A percentile compares a stretch with the other conserved stretches of the same genome.
These are phyloP conservation scores for Tubosaeta sp. DNA, from an alignment of 768 basidiomycete genomes.

Conservation along the genomic window DNA sequence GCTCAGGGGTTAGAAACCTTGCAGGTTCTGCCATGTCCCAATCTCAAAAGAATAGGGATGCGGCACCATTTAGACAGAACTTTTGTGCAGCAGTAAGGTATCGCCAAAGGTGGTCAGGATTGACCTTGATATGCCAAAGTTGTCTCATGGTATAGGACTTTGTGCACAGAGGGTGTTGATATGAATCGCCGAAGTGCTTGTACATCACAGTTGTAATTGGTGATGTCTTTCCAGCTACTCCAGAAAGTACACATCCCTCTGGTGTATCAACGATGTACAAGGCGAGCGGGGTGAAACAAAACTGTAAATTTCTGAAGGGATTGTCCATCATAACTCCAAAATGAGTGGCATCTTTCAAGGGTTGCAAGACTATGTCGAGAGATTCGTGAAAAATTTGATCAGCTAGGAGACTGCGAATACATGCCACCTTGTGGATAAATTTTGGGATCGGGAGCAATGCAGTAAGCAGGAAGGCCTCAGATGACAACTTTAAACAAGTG, in stretches of 20 bases:
- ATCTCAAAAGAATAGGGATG: too few species aligned
- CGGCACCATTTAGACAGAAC: too few species aligned
- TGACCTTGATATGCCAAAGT: too few species aligned
- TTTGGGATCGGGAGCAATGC: slow-evolving; percentile 6
- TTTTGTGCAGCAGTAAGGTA: too few species aligned
- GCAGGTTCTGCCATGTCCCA: too few species aligned
- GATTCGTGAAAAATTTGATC: not conserved
- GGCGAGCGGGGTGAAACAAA: not conserved
- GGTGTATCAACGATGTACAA: not conserved
- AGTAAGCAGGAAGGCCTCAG: slow-evolving; percentile 8
- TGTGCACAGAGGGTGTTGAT: too few species aligned
- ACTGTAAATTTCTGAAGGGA: not conserved
- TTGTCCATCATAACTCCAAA: not conserved
- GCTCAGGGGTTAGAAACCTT: too few species aligned
- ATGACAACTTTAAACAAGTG: slow-evolving; percentile 9
- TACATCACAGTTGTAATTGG: slow-evolving; percentile 26
- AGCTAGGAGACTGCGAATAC: not conserved
- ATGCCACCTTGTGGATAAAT: slow-evolving; percentile 4
- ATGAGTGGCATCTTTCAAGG: not conserved
- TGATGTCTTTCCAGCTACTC: slow-evolving; percentile 22
- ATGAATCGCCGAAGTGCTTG: too few species aligned
- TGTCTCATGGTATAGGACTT: too few species aligned
- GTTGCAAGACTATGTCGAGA: not conserved
- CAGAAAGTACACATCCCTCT: not conserved
- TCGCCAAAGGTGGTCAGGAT: too few species aligned